Base-by-base conservation (phyloP, 2,329 filamentous ascomycete species). In the Ophiocordyceps polyrhachis-furcata region DNA sequence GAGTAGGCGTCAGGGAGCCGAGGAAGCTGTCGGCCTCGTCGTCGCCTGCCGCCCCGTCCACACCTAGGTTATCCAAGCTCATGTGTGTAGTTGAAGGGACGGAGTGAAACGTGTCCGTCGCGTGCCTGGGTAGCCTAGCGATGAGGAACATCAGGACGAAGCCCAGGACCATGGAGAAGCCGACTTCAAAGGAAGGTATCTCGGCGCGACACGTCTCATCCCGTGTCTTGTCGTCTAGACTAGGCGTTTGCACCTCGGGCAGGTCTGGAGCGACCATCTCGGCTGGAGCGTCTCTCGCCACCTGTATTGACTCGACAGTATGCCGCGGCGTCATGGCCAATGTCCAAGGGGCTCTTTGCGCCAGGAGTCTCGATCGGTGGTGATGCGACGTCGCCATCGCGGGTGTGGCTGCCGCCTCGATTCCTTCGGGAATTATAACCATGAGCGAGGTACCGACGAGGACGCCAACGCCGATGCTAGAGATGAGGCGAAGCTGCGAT, bases 131-230 rank as follows among this genome's bases (percentile, higher is more conserved):
- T 9, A 93, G 64, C 44, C 84, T 79, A 62, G 98, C 89, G 56
- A 98, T 82, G 20, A 98, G 73, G 58, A 94, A 96, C 91, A 98
- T 98, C 51, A 95, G 73, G 46, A 94, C 78, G 62, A 96, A 98
- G 13, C 91, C 91, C 15, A 84, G 67, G 45, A 93, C 77, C 44
- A 98, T 68, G 2, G 88, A 85, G 45, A 96, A 70, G 5, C 91
- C 91, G 47, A 98, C 83, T 63, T 84, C 91, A 51, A 80, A 77
- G 0, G 74, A 69, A 60, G 87, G 74, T 67, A 76, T 61, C 41
- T 68, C 64, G 9, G 48, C 41, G 41, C 59, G 54, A 11, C 47
- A 50, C 9, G 57, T 52, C 20, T 53, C 48, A 6, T 49, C 56
- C 25, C 69, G 61, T 40, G 60, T 51, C 42, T 66, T 58, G 6